Evolutionary conservation across 2,329 filamentous ascomycete species (phyloP).

Genomic region (Pyrenophora tritici-repentis): DNA sequence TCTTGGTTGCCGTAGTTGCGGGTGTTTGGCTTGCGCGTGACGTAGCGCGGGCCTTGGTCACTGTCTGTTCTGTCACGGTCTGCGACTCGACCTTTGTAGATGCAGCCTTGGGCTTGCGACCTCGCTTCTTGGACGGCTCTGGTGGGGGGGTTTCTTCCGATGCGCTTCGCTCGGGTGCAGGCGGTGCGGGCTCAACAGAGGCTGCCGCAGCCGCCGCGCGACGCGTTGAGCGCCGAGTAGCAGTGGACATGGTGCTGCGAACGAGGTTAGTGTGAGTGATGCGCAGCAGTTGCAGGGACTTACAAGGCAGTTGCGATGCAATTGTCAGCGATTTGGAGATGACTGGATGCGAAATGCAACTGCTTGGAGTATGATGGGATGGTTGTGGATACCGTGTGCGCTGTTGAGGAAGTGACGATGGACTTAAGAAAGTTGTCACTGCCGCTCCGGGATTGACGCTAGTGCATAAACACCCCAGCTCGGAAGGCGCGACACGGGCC

Average conservation of each 20-base stretch:
- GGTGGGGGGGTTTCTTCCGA: conserved; percentile 11
- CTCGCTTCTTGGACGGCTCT: conserved; percentile 16
- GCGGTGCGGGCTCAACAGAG: conserved; percentile 15
- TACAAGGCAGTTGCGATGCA: conserved; percentile 15
- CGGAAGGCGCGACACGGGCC: conserved; percentile 17
- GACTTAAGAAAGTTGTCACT: conserved; percentile 25
- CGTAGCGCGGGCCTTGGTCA: conserved; percentile 11
- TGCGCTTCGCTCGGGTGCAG: conserved; percentile 5
- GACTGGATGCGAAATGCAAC: conserved; percentile 7
- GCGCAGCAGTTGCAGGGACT: conserved; percentile 14
- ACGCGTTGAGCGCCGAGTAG: conserved; percentile 23
- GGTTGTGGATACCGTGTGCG: conserved; percentile 9
- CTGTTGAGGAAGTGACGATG: conserved; percentile 17
- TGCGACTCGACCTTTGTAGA: conserved; percentile 14
- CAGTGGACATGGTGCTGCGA: conserved; percentile 22
- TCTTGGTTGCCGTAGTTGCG: conserved; percentile 14
- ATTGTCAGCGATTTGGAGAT: conserved; percentile 6
- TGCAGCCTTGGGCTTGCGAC: conserved; percentile 17
- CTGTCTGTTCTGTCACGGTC: conserved; percentile 11
- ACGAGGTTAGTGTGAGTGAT: conserved; percentile 19
- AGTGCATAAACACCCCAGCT: conserved; percentile 17
- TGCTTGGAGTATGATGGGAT: conserved; percentile 4
- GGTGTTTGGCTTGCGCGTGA: conserved; percentile 16
- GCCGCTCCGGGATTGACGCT: conserved; percentile 12
- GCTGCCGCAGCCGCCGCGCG: conserved; percentile 19